Evolutionary conservation across 306 rosid genomes (phyloP).

Genomic region (Quercus dentata): DNA sequence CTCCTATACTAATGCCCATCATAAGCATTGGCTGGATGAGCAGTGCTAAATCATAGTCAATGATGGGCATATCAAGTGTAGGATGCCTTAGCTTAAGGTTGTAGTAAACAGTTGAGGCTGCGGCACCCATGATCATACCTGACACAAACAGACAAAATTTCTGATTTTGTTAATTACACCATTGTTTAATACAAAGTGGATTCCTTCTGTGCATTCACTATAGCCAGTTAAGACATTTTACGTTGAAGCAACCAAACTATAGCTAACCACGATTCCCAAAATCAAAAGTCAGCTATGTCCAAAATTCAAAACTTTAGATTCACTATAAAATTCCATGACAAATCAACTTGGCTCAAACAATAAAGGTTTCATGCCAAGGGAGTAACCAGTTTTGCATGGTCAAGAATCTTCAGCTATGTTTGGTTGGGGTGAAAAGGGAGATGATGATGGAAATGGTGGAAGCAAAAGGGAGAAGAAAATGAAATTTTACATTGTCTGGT

Average conservation of each 20-base stretch:
- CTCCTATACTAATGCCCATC: slow-evolving; percentile 95
- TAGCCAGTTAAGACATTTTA: background rate
- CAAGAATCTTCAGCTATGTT: background rate
- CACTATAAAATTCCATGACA: background rate
- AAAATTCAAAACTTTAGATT: background rate
- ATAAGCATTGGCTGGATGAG: slow-evolving; percentile 95
- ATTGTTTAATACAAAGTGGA: background rate
- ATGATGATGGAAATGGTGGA: too few relatives aligned
- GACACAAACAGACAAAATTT: slow-evolving; percentile 14
- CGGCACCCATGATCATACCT: slow-evolving; percentile 98
- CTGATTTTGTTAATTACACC: background rate
- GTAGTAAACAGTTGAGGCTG: slow-evolving; percentile 73
- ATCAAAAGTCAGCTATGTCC: background rate
- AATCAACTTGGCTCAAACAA: background rate
- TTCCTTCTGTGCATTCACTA: background rate
- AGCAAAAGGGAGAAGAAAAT: too few relatives aligned
- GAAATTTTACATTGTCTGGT: background rate
- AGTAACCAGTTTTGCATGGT: background rate
- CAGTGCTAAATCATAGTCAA: slow-evolving; percentile 86
- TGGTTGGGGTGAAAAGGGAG: too few relatives aligned
- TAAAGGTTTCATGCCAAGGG: background rate
- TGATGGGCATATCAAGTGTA: slow-evolving; percentile 60
- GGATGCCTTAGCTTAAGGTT: slow-evolving; percentile 88
- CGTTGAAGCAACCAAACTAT: background rate
- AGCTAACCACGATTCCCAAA: background rate